Conservation (phyloP, 2,329 filamentous ascomycete genomes). For the Talaromyces rugulosus region DNA sequence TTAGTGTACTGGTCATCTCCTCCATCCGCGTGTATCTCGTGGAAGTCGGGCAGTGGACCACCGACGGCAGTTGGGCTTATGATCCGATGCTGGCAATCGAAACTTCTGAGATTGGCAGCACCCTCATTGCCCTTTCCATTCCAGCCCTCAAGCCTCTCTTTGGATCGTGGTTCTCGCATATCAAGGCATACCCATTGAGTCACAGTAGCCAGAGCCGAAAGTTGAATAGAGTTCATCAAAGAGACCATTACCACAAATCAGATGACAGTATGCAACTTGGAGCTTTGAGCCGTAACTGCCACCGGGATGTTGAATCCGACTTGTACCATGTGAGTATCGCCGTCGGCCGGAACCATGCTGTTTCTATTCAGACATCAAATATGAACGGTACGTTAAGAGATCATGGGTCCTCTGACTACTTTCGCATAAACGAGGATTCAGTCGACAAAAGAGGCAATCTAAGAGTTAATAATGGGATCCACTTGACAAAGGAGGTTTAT, state of each 20-base stretch:
- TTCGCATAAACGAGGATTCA: background rate
- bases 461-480: background rate
- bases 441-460: background rate
- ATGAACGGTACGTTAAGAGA: background rate
- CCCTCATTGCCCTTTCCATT: slow-evolving; percentile 48
- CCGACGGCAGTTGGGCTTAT: slow-evolving; percentile 49
- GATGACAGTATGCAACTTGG: background rate
- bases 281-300: background rate
- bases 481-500: background rate
- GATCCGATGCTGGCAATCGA: slow-evolving; percentile 49
- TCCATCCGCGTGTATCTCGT: slow-evolving; percentile 42
- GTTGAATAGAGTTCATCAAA: background rate
- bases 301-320: background rate
- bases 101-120: slow-evolving; percentile 49
- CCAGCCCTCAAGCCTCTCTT: slow-evolving; percentile 47
- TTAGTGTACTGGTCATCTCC: slow-evolving; percentile 48
- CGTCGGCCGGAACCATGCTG: background rate
- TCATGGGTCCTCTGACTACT: background rate
- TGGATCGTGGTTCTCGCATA: slow-evolving; percentile 21
- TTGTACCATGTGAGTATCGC: background rate
- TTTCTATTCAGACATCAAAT: background rate
- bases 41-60: slow-evolving; percentile 45
- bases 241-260: background rate
- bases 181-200: background rate
- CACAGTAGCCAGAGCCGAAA: background rate